Evolutionary conservation across 2,329 filamentous ascomycete genomes (phyloP), one percentile per base, ranked within the genome.

Genomic region (Colletotrichum caudatum): DNA sequence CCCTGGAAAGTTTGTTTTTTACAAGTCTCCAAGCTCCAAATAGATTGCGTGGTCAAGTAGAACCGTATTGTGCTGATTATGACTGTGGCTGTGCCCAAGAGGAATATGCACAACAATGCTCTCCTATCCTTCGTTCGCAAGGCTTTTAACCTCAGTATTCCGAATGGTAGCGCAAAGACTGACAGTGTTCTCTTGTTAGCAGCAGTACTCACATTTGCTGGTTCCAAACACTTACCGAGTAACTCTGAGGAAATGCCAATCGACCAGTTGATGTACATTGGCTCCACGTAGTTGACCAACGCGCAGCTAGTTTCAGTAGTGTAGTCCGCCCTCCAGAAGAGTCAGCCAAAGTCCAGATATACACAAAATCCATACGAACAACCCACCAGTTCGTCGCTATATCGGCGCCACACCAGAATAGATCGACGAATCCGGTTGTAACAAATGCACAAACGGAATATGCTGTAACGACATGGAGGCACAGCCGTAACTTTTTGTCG

Each of bases 251-350:
- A 3, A 14, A 60, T 60, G 11, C 57, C 57, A 33, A 60, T 60
- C 14, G 57, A 46, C 57, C 57, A 60, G 26, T 60, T 60, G 8
- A 60, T 46, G 23, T 46, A 60, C 39, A 60, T 60, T 5, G 57
- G 57, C 57, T 60, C 57, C 39, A 16, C 0, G n/a, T 26, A 18
- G 5, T 60, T 33, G 5, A 18, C 57, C 16, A 46, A 12, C 6
- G 57, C 48, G n/a, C 57, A 60, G 2, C 7, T 33, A 18, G 57
- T 18, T 11, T 46, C 12, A 14, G 39, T 60, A 29, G 29, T 29
- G 26, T 2, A 29, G 7, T 60, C 23, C 39, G 57, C 57, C 57
- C 57, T 60, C 1, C 8, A 39, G 23, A 60, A 29, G 6, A 48
- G 14, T 60, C 26, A 60, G 57, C 18, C 8, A 9, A 11, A n/a